These are phyloP conservation scores for Phytophthora tubulina DNA, from an alignment of 352 stramenopile species.

Conservation along the genomic window DNA sequence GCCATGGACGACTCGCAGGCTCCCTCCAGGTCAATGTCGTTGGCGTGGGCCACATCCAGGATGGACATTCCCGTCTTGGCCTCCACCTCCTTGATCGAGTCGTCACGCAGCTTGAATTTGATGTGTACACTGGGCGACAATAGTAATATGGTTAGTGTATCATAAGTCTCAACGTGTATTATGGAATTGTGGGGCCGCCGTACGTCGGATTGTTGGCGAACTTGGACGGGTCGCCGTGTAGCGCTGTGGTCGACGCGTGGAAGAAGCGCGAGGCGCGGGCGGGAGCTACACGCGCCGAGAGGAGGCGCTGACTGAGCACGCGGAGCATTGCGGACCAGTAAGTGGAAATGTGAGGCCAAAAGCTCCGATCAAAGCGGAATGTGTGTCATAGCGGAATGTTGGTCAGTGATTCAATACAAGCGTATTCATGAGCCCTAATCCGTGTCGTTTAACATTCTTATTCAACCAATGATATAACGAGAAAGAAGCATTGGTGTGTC, in stretches of 20 bases:
- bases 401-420: background rate
- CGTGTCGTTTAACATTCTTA: constrained; percentile 18
- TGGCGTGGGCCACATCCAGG: constrained; percentile 93
- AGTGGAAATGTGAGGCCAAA: background rate
- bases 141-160: constrained; percentile 20
- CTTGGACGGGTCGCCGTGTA: constrained; percentile 68
- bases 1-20: constrained; percentile 96
- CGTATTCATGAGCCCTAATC: too few relatives aligned
- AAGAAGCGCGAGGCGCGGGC: constrained; percentile 35
- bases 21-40: constrained; percentile 96
- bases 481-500: background rate
- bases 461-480: constrained; percentile 16
- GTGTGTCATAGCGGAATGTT: background rate
- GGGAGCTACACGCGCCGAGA: constrained; percentile 18
- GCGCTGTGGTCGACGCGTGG: constrained; percentile 54
- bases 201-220: constrained; percentile 75
- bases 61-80: constrained; percentile 88
- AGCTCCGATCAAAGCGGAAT: background rate
- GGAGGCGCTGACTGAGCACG: constrained; percentile 35
- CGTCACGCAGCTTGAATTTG: constrained; percentile 77
- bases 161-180: background rate
- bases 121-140: constrained; percentile 66
- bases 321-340: constrained; percentile 41
- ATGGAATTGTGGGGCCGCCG: constrained; percentile 5
- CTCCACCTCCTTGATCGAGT: constrained; percentile 65